Base-by-base conservation (phyloP, 495 filamentous ascomycete genomes). In the Opeltia flavorubescens region DNA sequence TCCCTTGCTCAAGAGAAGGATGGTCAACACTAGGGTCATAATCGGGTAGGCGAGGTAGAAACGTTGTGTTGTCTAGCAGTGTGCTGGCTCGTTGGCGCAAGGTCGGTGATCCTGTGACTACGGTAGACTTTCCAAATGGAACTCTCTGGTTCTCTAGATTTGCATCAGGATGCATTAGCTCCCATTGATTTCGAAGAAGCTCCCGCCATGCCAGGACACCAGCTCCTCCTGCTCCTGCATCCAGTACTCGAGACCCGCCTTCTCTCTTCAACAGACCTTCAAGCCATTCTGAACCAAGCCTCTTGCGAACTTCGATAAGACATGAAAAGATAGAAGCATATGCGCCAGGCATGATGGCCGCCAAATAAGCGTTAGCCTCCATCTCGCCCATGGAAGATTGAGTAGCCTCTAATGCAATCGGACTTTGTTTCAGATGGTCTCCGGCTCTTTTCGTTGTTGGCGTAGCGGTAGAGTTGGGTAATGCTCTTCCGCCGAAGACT, bases 21-120 rank as follows among this genome's bases (percentile, higher is more conserved):
- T 62, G 63, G 24, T 69, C 68, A 27, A 65, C 64, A 8, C 63
- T 53, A 51, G 89, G 84, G n/a, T 86, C 52, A 53, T 88, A 86
- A 55, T 98, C 87, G n/a, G 91, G 91, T 24, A 96, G 66, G 1
- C 88, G 83, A 9, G 91, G 91, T 21, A 98, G 71, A 59, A 98
- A 96, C 0, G 80, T 86, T 0, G 91, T 95, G 55, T 95, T 82
- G 12, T 91, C 76, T 9, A 98, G 71, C 49, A 95, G 73, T 26
- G 63, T 65, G 45, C 85, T 83, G 13, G 84, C 72, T 15, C 88
- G 81, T 20, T 84, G 66, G n/a, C 86, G 80, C 28, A 98, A 70
- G 2, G 68, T 47, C n/a, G 72, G 67, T 1, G 81, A 77, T 0
- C 69, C 80, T 7, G 74, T 71, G 4, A 86, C 52, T 7, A 83